Base-by-base conservation (phyloP, 1,139 yeast genomes). In the Pichia sp. region DNA sequence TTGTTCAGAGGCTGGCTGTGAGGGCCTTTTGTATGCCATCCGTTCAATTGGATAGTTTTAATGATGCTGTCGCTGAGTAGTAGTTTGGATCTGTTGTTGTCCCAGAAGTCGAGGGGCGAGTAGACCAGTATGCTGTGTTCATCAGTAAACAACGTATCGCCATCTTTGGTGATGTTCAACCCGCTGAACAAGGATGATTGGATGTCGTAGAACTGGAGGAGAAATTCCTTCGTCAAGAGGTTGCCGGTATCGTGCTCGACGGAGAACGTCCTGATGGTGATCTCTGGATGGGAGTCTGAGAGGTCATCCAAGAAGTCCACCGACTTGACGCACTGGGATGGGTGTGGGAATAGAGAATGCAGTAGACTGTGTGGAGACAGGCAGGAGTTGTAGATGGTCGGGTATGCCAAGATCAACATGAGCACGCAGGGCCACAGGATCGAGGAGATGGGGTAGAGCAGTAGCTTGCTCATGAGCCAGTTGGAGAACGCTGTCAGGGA, bases 391-490 rank as follows among this genome's bases (percentile, higher is more conserved):
- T 70, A 73, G 3, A 77, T 57, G 1, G 79, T 64, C 1, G 82
- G 81, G 61, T 80, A 82, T 7, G 85, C 74, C n/a, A 81, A 55
- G 3, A 77, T 66, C 55, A 80, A 78, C 2, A 75, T 69, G 3
- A 80, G 48, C 4, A 80, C 65, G 2, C 79, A 70, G 0, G 87
- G 84, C 66, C 77, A 62, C 28, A 82, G 65, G 18, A 83, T 80
- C 53, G 70, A 73, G 5, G 63, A 58, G 39, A 73, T 64, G 3
- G 82, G 82, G 37, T 69, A 65, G 52, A 59, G 63, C n/a, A 71
- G 60, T 28, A 75, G 67, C 22, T 53, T 49, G 18, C 56, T 54
- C 12, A 74, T 65, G 3, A 49, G 13, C 10, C 12, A 6, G 18
- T 41, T 45, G 28, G 52, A 49, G 39, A 45, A n/a, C 68, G 57